Conservation (phyloP, 495 filamentous ascomycete genomes). For the Sordaria brevicollis region DNA sequence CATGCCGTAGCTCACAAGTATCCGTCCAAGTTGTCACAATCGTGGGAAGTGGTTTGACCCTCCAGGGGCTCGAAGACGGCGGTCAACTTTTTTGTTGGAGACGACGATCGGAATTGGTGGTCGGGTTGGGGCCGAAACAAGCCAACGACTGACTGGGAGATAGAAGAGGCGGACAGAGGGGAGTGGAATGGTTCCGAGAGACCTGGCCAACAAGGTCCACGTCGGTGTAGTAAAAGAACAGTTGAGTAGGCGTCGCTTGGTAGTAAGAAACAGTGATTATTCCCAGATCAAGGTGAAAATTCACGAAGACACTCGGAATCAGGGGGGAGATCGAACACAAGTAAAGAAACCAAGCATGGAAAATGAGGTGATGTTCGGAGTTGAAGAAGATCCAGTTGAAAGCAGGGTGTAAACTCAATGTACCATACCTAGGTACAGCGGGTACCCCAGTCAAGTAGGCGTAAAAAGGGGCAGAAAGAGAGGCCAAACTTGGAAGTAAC, state of each 20-base stretch:
- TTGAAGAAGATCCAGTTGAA: too few relatives aligned
- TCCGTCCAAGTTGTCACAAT: not conserved
- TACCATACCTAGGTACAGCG: not conserved
- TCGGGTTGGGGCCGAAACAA: not conserved
- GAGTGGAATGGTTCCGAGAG: not conserved
- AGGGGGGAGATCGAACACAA: not conserved
- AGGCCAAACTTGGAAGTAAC: not conserved
- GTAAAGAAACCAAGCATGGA: not conserved
- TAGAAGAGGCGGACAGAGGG: too few relatives aligned
- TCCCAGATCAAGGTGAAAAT: not conserved
- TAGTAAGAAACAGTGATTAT: not conserved
- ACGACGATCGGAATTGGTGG: not conserved
- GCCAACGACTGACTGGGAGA: not conserved
- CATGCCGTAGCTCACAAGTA: constrained; percentile 3
- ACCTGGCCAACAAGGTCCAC: not conserved
- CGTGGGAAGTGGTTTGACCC: not conserved
- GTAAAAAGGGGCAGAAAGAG: not conserved
- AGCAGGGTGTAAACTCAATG: not conserved
- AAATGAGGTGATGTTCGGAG: not conserved
- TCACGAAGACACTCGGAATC: not conserved
- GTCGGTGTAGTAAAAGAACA: not conserved
- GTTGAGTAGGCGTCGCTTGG: not conserved
- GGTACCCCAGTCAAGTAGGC: not conserved
- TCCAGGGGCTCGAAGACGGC: not conserved
- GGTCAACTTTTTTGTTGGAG: not conserved